Evolutionary conservation across 768 basidiomycete species (phyloP).

Genomic region (Xerocomellus intermedius): DNA sequence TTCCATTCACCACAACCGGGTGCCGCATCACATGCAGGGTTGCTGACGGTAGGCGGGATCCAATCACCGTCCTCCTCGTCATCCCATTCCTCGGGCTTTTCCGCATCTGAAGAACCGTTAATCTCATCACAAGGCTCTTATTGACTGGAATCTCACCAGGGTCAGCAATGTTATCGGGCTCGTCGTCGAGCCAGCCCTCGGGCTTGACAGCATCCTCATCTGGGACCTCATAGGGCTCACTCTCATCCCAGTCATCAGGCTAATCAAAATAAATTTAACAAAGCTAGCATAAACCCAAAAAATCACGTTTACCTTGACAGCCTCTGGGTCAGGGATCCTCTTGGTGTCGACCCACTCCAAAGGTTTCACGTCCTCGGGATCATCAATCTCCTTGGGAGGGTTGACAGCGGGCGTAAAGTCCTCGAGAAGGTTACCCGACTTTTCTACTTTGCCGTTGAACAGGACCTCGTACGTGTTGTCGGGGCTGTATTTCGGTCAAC

Average conservation of each 20-base stretch:
- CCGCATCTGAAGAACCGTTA: slow-evolving; percentile 50
- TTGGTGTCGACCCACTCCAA: slow-evolving; percentile 89
- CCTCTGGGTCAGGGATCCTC: slow-evolving; percentile 81
- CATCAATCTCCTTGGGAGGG: slow-evolving; percentile 90
- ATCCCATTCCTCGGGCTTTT: slow-evolving; percentile 99
- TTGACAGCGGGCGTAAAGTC: slow-evolving; percentile 94
- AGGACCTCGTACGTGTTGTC: slow-evolving; percentile 92
- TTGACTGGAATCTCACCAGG: slow-evolving; percentile 55
- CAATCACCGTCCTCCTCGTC: slow-evolving; percentile 99
- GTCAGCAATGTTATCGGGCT: slow-evolving; percentile 77
- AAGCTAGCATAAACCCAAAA: not conserved
- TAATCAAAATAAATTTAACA: slow-evolving; percentile 4
- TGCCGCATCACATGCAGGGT: slow-evolving; percentile 87
- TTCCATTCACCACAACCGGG: slow-evolving; percentile 97
- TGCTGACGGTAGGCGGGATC: slow-evolving; percentile 85
- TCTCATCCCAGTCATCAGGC: slow-evolving; percentile 99
- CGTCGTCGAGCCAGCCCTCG: slow-evolving; percentile 94
- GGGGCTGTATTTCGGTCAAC: slow-evolving; percentile 51
- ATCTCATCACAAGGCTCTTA: not conserved
- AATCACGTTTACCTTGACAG: slow-evolving; percentile 58
- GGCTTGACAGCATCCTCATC: slow-evolving; percentile 90
- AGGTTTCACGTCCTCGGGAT: slow-evolving; percentile 89
- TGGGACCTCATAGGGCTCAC: slow-evolving; percentile 86
- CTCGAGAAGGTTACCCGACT: slow-evolving; percentile 82
- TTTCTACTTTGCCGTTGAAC: slow-evolving; percentile 83